Base-by-base conservation (phyloP, 805 yeast genomes). In the Spathaspora arborariae region DNA sequence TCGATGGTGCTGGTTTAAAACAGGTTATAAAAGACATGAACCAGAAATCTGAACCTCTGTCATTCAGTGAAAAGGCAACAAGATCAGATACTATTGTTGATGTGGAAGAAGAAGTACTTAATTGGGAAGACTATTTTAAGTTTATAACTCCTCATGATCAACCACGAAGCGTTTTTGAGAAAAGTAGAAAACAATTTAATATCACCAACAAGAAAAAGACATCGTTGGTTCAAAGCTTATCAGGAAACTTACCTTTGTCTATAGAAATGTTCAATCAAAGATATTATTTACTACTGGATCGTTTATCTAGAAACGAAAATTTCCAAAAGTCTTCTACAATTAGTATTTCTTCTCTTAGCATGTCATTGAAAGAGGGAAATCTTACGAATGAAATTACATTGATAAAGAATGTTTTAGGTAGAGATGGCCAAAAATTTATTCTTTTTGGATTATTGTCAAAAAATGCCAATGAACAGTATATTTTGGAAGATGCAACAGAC, bases 351-450 rank as follows among this genome's bases (percentile, higher is more conserved):
- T 72, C 79, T n/a, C 59, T 76, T 39, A 64, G 67, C 46, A 58
- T 67, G 20, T 45, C 60, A 5, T 45, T 47, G 37, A 50, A 49
- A 34, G 44, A 39, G 7, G 46, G 46, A n/a, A 47, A 47, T 27
- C 41, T 41, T 34, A 43, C 50, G n/a, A 59, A 60, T 42, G 68
- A 64, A 52, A 70, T 92, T 39, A 87, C 96, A 0, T 72, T 81
- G 35, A 82, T 94, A 45, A 91, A 91, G 57, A 91, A 91, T 62
- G 68, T 94, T 48, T 62, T 94, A 22, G 99, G 99, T 24, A 70
- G 96, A 45, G 86, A 85, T 56, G 92, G 92, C 4, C 73, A 79
- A 45, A 74, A 80, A 47, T 94, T 94, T 59, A 68, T 86, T 6
- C 60, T 94, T 2, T 81, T 91, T 56, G 99, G 99, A 0, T 68